Conservation (phyloP, 2,329 filamentous ascomycete genomes). For the Blastomyces emzantsi region DNA sequence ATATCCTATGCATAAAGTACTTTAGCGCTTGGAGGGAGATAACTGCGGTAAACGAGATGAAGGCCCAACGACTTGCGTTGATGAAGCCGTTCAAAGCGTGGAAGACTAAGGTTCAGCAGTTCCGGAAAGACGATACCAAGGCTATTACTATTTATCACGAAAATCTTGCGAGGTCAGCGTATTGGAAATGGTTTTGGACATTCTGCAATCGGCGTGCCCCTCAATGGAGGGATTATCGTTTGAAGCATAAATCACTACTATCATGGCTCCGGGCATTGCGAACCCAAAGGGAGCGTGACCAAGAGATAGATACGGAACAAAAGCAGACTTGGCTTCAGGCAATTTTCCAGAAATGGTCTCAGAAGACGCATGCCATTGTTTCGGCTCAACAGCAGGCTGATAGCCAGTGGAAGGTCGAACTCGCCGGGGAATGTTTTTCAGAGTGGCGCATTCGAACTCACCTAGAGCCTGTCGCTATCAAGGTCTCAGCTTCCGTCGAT, state of each 20-base stretch:
- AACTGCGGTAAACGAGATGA: constrained; percentile 51
- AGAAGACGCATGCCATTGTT: constrained; percentile 24
- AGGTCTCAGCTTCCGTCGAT: constrained; percentile 39
- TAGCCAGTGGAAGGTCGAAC: constrained; percentile 25
- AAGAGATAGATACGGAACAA: constrained; percentile 30
- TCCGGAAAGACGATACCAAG: constrained; percentile 28
- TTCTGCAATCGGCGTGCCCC: constrained; percentile 38
- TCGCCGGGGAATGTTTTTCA: constrained; percentile 31
- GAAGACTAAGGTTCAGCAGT: constrained; percentile 35
- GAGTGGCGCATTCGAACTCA: constrained; percentile 37
- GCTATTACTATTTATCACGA: constrained; percentile 25
- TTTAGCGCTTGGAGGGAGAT: constrained; percentile 63
- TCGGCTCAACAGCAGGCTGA: constrained; percentile 26
- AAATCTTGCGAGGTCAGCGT: constrained; percentile 26
- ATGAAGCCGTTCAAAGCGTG: constrained; percentile 49
- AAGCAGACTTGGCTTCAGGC: constrained; percentile 23
- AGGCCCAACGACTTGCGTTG: constrained; percentile 44
- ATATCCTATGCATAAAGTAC: constrained; percentile 59
- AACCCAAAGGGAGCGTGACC: constrained; percentile 32
- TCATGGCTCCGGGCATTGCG: constrained; percentile 34
- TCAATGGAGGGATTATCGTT: constrained; percentile 34
- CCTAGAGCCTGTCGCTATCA: constrained; percentile 35
- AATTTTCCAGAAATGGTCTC: constrained; percentile 29
- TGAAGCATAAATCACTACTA: constrained; percentile 35
- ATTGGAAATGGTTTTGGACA: constrained; percentile 39